These are phyloP conservation scores for Chaetomium tenue DNA, from an alignment of 495 filamentous ascomycete genomes.

Conservation along the genomic window DNA sequence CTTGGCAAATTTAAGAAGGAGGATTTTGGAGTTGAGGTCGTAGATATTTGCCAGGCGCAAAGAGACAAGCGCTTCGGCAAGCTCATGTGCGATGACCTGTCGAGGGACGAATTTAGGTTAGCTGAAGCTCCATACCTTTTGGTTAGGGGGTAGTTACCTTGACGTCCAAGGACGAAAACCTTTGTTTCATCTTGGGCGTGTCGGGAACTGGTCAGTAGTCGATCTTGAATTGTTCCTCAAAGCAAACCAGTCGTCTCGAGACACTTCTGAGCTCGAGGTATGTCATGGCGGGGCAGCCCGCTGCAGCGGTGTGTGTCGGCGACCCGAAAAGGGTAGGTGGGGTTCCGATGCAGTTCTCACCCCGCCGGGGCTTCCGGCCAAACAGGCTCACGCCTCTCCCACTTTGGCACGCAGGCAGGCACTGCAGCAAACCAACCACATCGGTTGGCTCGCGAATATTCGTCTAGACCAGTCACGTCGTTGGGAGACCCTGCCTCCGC, in stretches of 20 bases:
- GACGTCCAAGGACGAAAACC: slow-evolving; percentile 92
- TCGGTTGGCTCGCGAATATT: not conserved
- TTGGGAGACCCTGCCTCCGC: not conserved
- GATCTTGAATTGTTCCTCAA: not conserved
- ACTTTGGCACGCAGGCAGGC: too few species aligned
- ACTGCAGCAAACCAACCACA: too few species aligned
- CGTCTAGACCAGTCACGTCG: not conserved
- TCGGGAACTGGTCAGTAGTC: not conserved
- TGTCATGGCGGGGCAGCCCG: slow-evolving; percentile 12
- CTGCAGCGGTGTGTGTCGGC: slow-evolving; percentile 2
- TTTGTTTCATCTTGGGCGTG: slow-evolving; percentile 78
- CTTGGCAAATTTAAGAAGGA: slow-evolving; percentile 89
- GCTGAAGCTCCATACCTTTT: too few species aligned
- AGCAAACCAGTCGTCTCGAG: not conserved
- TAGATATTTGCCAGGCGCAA: slow-evolving; percentile 91
- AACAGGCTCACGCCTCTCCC: too few species aligned
- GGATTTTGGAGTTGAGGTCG: slow-evolving; percentile 90
- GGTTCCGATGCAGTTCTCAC: slow-evolving; percentile 1
- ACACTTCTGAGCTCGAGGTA: not conserved
- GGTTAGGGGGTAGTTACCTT: slow-evolving; percentile 51
- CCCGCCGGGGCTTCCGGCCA: too few species aligned
- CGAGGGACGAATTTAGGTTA: not conserved
- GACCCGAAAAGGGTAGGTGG: slow-evolving; percentile 19
- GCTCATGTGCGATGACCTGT: slow-evolving; percentile 90
- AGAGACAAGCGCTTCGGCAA: slow-evolving; percentile 67